Evolutionary conservation across 306 rosid genomes (phyloP).

Genomic region (Quillaja saponaria): DNA sequence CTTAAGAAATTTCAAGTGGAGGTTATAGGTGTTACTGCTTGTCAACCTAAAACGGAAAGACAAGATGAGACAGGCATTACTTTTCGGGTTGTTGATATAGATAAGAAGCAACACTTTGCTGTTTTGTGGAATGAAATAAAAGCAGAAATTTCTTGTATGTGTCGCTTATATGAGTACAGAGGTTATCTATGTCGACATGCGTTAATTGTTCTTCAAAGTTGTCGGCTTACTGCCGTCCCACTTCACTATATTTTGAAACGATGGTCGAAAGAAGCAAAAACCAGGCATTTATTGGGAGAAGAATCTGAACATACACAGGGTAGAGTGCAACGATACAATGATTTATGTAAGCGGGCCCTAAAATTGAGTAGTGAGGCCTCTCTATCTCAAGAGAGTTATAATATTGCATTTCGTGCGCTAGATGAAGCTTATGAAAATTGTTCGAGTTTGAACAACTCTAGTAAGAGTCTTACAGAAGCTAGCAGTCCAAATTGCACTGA

Average conservation of each 20-base stretch:
- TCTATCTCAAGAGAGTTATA: constrained; percentile 81
- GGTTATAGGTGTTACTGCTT: constrained; percentile 92
- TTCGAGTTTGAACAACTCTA: constrained; percentile 57
- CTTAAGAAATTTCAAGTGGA: constrained; percentile 93
- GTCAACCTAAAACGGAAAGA: constrained; percentile 80
- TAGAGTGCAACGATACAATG: constrained; percentile 78
- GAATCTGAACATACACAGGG: constrained; percentile 58
- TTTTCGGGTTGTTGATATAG: constrained; percentile 82
- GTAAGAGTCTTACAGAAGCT: constrained; percentile 66
- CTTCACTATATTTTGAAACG: constrained; percentile 79
- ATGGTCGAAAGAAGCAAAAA: constrained; percentile 90
- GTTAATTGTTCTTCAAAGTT: constrained; percentile 86
- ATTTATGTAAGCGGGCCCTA: constrained; percentile 72
- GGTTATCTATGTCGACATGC: constrained; percentile 99
- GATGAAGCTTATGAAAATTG: constrained; percentile 73
- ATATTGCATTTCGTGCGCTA: constrained; percentile 68
- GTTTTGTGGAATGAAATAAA: constrained; percentile 71
- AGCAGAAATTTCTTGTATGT: constrained; percentile 75
- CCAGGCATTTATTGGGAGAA: constrained; percentile 57
- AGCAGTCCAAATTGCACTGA: constrained; percentile 67
- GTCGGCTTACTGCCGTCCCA: constrained; percentile 77
- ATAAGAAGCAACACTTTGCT: constrained; percentile 64
- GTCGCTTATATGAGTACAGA: constrained; percentile 82
- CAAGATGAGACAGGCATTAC: constrained; percentile 60
- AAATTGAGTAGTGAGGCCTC: constrained; percentile 87